Percentiles rank a stretch among this genome's conserved stretches.
Conservation (phyloP, 495 filamentous ascomycete species). For the Hypoxylon perforatum region DNA sequence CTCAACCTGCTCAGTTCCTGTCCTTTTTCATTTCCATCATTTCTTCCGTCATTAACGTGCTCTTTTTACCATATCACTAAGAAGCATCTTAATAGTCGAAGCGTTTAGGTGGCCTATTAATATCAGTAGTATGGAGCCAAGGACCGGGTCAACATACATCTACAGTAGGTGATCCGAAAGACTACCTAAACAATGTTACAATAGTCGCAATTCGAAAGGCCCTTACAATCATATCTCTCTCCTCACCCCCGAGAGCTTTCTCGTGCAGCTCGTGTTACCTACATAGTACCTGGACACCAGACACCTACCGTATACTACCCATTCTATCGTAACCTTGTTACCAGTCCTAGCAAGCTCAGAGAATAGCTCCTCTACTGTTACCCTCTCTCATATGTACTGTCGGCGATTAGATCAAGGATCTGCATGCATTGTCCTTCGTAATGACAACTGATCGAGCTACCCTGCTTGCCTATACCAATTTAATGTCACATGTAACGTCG, state of each 20-base stretch:
- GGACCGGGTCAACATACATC: conserved; percentile 29
- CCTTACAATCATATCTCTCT: conserved; percentile 10
- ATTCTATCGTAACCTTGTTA: conserved; percentile 11
- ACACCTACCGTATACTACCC: background rate
- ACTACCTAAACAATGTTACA: conserved; percentile 13
- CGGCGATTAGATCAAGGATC: conserved; percentile 17
- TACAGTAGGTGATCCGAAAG: conserved; percentile 29
- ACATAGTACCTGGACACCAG: too few relatives aligned
- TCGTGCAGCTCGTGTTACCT: too few relatives aligned
- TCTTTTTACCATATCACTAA: background rate
- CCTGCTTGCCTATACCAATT: too few relatives aligned
- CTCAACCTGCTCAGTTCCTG: conserved; percentile 5
- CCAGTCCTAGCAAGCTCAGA: conserved; percentile 21
- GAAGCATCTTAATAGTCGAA: conserved; percentile 8
- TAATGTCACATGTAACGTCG: conserved; percentile 22
- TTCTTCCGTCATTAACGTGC: background rate
- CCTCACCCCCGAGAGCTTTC: background rate
- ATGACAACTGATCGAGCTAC: background rate
- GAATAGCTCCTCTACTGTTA: conserved; percentile 19
- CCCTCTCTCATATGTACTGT: background rate
- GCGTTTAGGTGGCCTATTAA: conserved; percentile 3
- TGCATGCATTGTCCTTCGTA: conserved; percentile 15
- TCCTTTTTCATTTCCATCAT: conserved; percentile 5
- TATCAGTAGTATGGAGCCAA: conserved; percentile 20
- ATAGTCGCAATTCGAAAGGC: conserved; percentile 34